Percentiles rank a stretch among this genome's conserved stretches.
Conservation (phyloP, 1,284 basidiomycete species). For the Coniferiporia weirii region DNA sequence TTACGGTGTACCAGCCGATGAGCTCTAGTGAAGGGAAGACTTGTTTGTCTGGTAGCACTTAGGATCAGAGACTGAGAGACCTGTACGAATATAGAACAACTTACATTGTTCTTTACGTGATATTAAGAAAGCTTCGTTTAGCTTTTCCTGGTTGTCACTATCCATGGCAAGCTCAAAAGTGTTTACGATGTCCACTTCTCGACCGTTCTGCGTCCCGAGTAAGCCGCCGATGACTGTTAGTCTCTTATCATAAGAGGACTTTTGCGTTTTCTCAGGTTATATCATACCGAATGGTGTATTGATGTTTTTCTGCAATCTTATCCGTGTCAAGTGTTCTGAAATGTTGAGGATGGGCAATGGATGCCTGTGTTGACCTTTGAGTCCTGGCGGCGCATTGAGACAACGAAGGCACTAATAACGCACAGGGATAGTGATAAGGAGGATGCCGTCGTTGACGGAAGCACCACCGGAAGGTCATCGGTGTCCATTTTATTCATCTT, state of each 20-base stretch:
- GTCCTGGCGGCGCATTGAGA: neutral
- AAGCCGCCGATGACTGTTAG: constrained; percentile 84
- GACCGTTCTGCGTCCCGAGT: constrained; percentile 90
- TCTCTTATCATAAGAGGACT: neutral
- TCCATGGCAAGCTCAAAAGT: constrained; percentile 85
- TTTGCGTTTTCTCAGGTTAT: neutral
- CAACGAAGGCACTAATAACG: constrained; percentile 25
- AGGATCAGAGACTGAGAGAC: constrained; percentile 8
- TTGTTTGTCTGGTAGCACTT: constrained; percentile 75
- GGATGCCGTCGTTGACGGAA: constrained; percentile 62
- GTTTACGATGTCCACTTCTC: constrained; percentile 95
- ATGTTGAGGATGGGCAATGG: constrained; percentile 95
- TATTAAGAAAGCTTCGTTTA: constrained; percentile 80
- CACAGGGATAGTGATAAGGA: constrained; percentile 69
- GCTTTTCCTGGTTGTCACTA: constrained; percentile 40
- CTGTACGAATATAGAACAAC: constrained; percentile 25
- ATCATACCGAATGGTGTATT: constrained; percentile 59
- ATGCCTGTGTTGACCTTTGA: constrained; percentile 51
- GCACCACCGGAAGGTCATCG: constrained; percentile 66
- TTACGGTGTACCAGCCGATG: constrained; percentile 95
- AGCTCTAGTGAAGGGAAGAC: constrained; percentile 96
- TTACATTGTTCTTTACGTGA: constrained; percentile 87
- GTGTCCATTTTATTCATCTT: constrained; percentile 71
- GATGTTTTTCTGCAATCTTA: constrained; percentile 66
- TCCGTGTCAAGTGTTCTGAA: constrained; percentile 89